A percentile compares a stretch with the other conserved stretches of the same genome.
phyloP scores from a whole-genome alignment of 2,329 filamentous ascomycete species.

The Neocucurbitaria cava region DNA sequence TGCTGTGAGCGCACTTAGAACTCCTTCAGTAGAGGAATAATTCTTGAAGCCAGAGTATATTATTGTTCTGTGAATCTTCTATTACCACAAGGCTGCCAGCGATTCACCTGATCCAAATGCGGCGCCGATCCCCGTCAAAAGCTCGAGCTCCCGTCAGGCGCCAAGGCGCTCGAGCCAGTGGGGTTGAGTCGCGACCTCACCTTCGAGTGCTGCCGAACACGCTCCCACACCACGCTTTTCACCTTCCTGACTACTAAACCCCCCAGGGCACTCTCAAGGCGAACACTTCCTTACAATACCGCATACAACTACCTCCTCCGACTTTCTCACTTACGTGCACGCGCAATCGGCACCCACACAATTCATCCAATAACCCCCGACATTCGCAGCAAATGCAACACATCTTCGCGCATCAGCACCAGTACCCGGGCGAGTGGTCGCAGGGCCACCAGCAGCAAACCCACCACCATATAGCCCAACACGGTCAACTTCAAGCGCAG shows the following conservation, averaged over 20 bases:
- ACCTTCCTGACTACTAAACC: constrained; percentile 14
- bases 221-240: constrained; percentile 21
- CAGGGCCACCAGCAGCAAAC: constrained; percentile 55
- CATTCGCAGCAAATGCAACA: constrained; percentile 59
- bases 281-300: constrained; percentile 10
- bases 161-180: constrained; percentile 34
- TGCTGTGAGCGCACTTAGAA: background rate
- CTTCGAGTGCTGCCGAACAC: constrained; percentile 29
- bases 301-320: constrained; percentile 7
- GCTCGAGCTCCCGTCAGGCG: constrained; percentile 34
- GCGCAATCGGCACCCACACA: background rate
- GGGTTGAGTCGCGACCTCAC: constrained; percentile 31
- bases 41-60: background rate
- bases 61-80: background rate
- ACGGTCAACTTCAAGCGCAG: constrained; percentile 49
- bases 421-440: constrained; percentile 61
- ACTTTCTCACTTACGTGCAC: constrained; percentile 7
- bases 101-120: constrained; percentile 19
- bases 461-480: constrained; percentile 50
- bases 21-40: background rate
- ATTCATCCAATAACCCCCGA: constrained; percentile 10
- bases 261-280: constrained; percentile 16
- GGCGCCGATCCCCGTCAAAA: constrained; percentile 26
- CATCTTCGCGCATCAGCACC: constrained; percentile 69
- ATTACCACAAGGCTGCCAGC: constrained; percentile 12